Base-by-base conservation (phyloP, 2,329 filamentous ascomycete species). In the Trichoderma sp. region DNA sequence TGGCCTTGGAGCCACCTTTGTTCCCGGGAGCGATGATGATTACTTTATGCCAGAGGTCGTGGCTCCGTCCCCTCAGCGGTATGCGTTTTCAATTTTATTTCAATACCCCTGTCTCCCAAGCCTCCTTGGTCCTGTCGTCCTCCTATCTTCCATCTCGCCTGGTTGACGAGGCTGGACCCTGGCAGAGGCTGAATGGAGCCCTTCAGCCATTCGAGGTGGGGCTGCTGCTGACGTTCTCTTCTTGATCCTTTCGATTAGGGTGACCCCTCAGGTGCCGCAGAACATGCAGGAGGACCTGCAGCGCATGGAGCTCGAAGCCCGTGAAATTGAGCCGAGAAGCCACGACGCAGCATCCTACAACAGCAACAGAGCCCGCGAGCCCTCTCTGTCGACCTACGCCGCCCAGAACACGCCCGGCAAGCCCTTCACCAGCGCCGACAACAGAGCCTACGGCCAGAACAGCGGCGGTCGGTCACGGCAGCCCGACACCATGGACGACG, bases 281-380 rank as follows among this genome's bases (percentile, higher is more conserved):
- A 95, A 97, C 82, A 97, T 99, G 88, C 94, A 97, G 83, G 91
- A 97, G 77, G 95, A 92, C 81, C 88, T 99, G 73, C 92, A 95
- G 76, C 91, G 94, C 80, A 89, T 99, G 83, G 94, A 97, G 85
- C 86, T 94, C 71, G 90, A 94, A 83, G 91, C 91, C 71, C 86
- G 83, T 81, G 81, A 81, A 76, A 81, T 75, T 71, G 76, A 77
- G 68, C 75, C 75, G 75, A 77, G 78, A 78, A 74, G 74, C 75
- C 72, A 73, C 73, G 63, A 66, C 65, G 49, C 59, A 35, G 37
- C 27, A 27, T 21, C 40, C 59, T 53, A 68, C 56, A 61, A 55
- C 47, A 82, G 81, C 56, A 61, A 55, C 47, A 82, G 81, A 75
- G 76, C 76, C 62, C 83, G 82, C 72, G 82, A 84, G 72, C 80